Conservation (phyloP, 305 asterid species). For the Ilex paraguariensis region DNA sequence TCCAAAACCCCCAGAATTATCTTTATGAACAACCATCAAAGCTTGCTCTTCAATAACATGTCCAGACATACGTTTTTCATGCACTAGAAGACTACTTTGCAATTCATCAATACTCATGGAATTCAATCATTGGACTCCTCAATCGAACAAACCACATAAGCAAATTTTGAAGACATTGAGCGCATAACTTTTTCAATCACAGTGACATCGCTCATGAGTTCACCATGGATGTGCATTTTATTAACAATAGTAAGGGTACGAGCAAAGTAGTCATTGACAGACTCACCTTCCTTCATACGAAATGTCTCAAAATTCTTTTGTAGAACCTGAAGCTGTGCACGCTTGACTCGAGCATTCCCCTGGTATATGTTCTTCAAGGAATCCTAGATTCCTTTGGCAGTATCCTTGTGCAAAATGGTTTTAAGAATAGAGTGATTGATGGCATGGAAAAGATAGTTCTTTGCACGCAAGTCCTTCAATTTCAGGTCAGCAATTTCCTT, state of each 20-base stretch:
- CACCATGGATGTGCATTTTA: neutral
- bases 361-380: too few relatives aligned
- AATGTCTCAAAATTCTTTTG: too few relatives aligned
- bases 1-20: neutral
- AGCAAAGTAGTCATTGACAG: too few relatives aligned
- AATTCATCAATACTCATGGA: neutral
- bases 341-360: too few relatives aligned
- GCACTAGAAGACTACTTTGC: neutral
- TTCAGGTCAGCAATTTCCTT: too few relatives aligned
- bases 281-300: too few relatives aligned
- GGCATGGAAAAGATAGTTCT: too few relatives aligned
- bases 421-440: too few relatives aligned
- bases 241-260: neutral
- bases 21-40: neutral
- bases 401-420: too few relatives aligned
- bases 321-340: too few relatives aligned
- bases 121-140: neutral
- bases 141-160: neutral
- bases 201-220: neutral
- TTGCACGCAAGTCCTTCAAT: too few relatives aligned
- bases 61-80: neutral
- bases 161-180: neutral
- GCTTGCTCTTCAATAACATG: neutral
- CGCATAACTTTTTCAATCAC: neutral
- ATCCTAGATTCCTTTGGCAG: too few relatives aligned